These are phyloP conservation scores for Aspergillus funiculosus DNA, from an alignment of 495 filamentous ascomycete genomes.

Conservation along the genomic window DNA sequence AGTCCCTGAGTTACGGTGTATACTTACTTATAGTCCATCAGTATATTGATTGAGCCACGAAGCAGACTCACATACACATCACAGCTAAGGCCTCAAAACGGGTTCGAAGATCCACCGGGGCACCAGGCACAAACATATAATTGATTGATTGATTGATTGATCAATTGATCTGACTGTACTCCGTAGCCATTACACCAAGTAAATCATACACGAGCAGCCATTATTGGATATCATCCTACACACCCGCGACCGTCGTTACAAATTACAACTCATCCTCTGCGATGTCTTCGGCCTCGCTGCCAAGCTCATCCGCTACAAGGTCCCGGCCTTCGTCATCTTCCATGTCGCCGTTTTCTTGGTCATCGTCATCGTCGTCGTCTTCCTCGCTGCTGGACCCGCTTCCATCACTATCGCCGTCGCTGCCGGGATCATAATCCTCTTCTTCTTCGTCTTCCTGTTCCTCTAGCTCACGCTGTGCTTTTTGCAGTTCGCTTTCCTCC, in stretches of 20 bases:
- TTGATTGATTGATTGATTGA: no score
- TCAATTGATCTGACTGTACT: no score
- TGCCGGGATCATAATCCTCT: slow-evolving; percentile 83
- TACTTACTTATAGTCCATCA: no score
- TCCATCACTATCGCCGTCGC: slow-evolving; percentile 67
- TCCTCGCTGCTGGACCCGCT: slow-evolving; percentile 53
- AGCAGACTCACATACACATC: no score
- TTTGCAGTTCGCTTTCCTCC: slow-evolving; percentile 55
- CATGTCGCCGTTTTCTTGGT: slow-evolving; percentile 36
- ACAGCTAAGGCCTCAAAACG: no score
- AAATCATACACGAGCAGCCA: slow-evolving; percentile 3
- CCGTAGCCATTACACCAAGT: background rate
- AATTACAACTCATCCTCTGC: slow-evolving; percentile 27
- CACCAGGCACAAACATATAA: no score
- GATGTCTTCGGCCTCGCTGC: slow-evolving; percentile 37
- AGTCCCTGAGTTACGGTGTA: no score
- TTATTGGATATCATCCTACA: background rate
- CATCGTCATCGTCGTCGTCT: slow-evolving; percentile 46
- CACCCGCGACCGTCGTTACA: background rate
- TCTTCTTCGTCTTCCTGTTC: slow-evolving; percentile 73
- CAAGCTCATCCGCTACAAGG: slow-evolving; percentile 35
- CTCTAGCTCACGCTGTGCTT: slow-evolving; percentile 61
- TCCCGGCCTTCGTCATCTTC: slow-evolving; percentile 46
- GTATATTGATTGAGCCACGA: no score
- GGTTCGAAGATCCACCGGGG: no score